These are phyloP conservation scores for Alternaria solani DNA, from an alignment of 2,329 filamentous ascomycete genomes.

Conservation along the genomic window DNA sequence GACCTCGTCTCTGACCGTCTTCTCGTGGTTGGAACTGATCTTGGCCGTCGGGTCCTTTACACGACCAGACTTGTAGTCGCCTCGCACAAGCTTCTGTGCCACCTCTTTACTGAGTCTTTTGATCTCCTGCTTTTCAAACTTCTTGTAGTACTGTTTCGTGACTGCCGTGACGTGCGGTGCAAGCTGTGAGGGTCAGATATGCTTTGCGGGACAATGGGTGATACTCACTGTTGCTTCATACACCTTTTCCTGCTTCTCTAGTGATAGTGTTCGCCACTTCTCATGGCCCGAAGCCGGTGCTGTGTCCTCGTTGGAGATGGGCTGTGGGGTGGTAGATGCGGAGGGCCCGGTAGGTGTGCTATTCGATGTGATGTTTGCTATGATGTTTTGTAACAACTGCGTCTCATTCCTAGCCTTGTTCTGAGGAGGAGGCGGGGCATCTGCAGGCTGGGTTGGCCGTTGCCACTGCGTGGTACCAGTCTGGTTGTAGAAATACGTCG, in stretches of 20 bases:
- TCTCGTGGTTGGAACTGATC: constrained; percentile 78
- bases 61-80: constrained; percentile 89
- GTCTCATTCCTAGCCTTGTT: constrained; percentile 73
- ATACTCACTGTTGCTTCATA: constrained; percentile 88
- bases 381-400: constrained; percentile 76
- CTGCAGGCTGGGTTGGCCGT: constrained; percentile 73
- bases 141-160: constrained; percentile 84
- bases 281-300: constrained; percentile 63
- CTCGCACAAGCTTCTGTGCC: constrained; percentile 87
- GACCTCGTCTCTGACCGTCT: constrained; percentile 83
- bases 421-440: constrained; percentile 65
- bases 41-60: constrained; percentile 78
- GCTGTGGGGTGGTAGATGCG: constrained; percentile 71
- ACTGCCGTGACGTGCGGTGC: constrained; percentile 86
- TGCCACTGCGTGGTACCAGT: constrained; percentile 81
- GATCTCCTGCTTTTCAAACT: constrained; percentile 80
- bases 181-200: constrained; percentile 62
- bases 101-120: constrained; percentile 73
- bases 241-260: constrained; percentile 92
- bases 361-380: constrained; percentile 78
- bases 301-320: constrained; percentile 62
- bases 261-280: constrained; percentile 72
- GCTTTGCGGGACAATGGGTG: not conserved
- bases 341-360: constrained; percentile 63
- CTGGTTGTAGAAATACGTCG: constrained; percentile 84